phyloP scores from a whole-genome alignment of 495 filamentous ascomycete species.

The Podospora australis region DNA sequence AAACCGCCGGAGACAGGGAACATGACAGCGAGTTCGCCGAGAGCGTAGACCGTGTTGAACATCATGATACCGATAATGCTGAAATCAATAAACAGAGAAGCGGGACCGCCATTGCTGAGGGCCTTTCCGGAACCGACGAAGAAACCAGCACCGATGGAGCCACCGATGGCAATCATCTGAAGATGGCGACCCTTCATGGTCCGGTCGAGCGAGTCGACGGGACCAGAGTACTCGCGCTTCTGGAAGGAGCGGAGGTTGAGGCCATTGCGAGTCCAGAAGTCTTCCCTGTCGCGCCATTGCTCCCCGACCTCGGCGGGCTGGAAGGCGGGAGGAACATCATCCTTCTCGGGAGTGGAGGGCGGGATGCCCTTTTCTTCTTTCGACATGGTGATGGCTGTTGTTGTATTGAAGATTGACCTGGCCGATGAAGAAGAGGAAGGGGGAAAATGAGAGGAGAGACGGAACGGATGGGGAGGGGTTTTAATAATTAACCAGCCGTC shows the following conservation, averaged over 20 bases:
- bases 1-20: conserved; percentile 58
- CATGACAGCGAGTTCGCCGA: conserved; percentile 69
- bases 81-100: conserved; percentile 48
- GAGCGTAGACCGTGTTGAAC: conserved; percentile 58
- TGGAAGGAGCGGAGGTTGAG: conserved; percentile 46
- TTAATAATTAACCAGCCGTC: neutral
- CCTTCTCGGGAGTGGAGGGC: conserved; percentile 18
- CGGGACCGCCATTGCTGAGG: conserved; percentile 40
- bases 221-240: conserved; percentile 31
- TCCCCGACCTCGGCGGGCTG: conserved; percentile 16
- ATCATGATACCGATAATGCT: conserved; percentile 49
- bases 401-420: neutral
- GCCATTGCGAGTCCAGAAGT: conserved; percentile 46
- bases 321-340: conserved; percentile 20
- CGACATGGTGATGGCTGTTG: conserved; percentile 21
- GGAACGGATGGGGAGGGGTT: neutral
- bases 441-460: conserved; percentile 1
- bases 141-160: conserved; percentile 63
- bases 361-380: conserved; percentile 23
- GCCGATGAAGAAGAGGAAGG: conserved; percentile 7
- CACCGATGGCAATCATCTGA: conserved; percentile 73
- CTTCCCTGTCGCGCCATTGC: conserved; percentile 18
- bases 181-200: conserved; percentile 59
- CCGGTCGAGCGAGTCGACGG: conserved; percentile 44
- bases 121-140: conserved; percentile 49